Evolutionary conservation across 257 asterid genomes (phyloP).

Genomic region (Capsicum rhomboideum): DNA sequence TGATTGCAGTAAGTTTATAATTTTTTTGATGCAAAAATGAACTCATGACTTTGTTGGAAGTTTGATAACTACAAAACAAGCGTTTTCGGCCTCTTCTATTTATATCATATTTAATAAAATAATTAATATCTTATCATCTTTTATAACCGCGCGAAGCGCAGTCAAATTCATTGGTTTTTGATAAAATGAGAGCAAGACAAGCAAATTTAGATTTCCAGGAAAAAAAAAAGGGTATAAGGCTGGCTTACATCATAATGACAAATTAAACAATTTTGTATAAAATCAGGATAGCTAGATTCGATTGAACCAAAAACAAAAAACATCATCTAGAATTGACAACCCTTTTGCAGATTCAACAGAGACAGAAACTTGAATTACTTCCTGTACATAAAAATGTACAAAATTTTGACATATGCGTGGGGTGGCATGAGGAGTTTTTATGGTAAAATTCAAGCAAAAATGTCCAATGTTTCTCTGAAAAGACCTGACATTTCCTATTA

Average conservation of each 20-base stretch:
- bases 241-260: not conserved
- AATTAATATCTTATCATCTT: no score
- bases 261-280: not conserved
- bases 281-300: not conserved
- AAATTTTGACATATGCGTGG: slow-evolving; percentile 1
- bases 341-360: not conserved
- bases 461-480: not conserved
- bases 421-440: not conserved
- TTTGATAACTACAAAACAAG: no score
- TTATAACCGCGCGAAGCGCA: no score
- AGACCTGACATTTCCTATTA: slow-evolving; percentile 4
- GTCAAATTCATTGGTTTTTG: no score
- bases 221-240: not conserved
- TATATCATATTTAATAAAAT: no score
- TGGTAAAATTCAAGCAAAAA: slow-evolving; percentile 1
- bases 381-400: not conserved
- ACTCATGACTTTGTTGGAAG: no score
- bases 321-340: not conserved
- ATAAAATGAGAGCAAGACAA: not conserved
- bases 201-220: not conserved
- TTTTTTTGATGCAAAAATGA: no score
- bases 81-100: no score
- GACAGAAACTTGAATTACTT: not conserved
- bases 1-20: no score
- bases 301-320: not conserved